Base-by-base conservation (phyloP, 2,329 filamentous ascomycete genomes). In the Raffaelea deltoideospora region DNA sequence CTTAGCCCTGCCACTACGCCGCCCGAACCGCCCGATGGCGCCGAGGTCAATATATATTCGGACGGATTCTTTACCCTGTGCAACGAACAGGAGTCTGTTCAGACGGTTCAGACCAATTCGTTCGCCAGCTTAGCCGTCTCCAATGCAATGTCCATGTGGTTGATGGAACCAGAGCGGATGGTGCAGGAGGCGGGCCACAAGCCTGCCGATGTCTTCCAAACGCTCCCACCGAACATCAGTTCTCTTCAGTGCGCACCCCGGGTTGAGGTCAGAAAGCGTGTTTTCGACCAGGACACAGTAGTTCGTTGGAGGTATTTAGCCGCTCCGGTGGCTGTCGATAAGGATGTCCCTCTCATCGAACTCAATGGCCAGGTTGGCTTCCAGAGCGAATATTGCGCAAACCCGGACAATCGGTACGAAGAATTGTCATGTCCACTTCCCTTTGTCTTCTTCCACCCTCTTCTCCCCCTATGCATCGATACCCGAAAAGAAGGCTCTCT, bases 381-480 rank as follows among this genome's bases (percentile, higher is more conserved):
- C 43, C 75, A 86, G 46, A 75, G 76, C 34, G 70, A 79, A 40
- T 86, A 86, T 47, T 83, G 76, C 45, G 63, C 68, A 10, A 69
- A 81, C 37, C 61, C 69, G 1, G 65, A 66, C 22, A 84, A 81
- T 47, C 64, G 75, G 9, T 86, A 78, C 77, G 60, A 68, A 24
- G 76, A 81, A 36, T 56, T 82, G 10, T 69, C 64, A 13, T 72
- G 69, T 3, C 72, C 74, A 4, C 58, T 76, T 2, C 82, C 82
- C 1, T 86, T 86, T 48, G 80, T 88, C 19, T 84, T 87, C 53
- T 88, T 96, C 56, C 87, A 92, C 50, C 84, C 86, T 1, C 69
- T 78, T 40, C 72, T 96, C 9, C 88, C 88, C 1, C 71, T 98
- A 11, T 94, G 87, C 58, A 90, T 98, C 50, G 90, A 95, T 56